These are phyloP conservation scores for Hyaloscypha finlandica DNA, from an alignment of 495 filamentous ascomycete species.

Conservation along the genomic window DNA sequence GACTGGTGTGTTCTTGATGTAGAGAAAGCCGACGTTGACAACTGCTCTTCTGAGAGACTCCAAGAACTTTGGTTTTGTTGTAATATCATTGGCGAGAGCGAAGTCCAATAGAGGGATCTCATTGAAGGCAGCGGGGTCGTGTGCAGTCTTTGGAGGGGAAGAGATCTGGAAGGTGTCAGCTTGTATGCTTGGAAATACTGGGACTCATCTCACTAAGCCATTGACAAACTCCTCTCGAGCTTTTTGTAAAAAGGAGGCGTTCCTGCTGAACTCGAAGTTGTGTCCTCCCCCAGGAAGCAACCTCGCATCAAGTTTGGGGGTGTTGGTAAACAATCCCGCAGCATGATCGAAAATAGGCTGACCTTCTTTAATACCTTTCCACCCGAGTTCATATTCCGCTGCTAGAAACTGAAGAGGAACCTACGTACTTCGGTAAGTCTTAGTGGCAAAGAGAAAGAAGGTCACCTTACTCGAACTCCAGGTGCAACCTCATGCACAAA, in stretches of 20 bases:
- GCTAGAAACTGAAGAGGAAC: slow-evolving; percentile 6
- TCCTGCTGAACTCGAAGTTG: slow-evolving; percentile 5
- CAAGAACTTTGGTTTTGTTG: slow-evolving; percentile 1
- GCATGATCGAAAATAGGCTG: slow-evolving; percentile 3
- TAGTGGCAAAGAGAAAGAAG: background rate
- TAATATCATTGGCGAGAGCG: background rate
- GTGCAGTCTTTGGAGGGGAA: too few species aligned
- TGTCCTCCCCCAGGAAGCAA: background rate
- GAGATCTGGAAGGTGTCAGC: too few species aligned
- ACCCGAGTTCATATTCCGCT: background rate
- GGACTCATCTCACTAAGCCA: background rate
- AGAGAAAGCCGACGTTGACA: slow-evolving; percentile 9
- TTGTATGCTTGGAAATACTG: too few species aligned
- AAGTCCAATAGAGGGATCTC: slow-evolving; percentile 6
- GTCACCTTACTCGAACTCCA: background rate
- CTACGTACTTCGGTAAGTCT: background rate
- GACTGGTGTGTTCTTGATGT: slow-evolving; percentile 1
- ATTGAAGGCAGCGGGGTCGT: background rate
- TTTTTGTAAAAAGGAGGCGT: background rate
- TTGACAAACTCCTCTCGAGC: background rate
- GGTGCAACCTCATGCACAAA: background rate
- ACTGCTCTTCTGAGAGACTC: background rate
- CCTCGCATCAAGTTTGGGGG: slow-evolving; percentile 3
- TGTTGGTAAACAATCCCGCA: slow-evolving; percentile 1
- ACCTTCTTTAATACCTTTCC: background rate